Base-by-base conservation (phyloP, 495 filamentous ascomycete species). In the Bathelium albidoporum region DNA sequence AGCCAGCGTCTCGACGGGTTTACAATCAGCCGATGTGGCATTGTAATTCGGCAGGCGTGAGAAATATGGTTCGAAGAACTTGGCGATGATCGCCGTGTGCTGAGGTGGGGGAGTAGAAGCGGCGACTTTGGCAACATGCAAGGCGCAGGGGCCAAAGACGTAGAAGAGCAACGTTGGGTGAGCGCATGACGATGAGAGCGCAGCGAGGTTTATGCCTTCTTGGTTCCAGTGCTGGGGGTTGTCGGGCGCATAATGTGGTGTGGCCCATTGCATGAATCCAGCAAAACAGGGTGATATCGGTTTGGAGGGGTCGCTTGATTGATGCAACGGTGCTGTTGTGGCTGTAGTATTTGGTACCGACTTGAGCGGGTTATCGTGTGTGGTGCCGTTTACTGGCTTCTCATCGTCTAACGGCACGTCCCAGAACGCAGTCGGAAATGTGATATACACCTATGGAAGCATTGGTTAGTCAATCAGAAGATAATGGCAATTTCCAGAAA, bases 161-260 rank as follows among this genome's bases (percentile, higher is more conserved):
- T 98, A 98, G 80, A 95, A 98, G 28, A 98, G 82, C 22, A 98
- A 80, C 1, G 91, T 96, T 14, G 94, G 89, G 34, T 96, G 92
- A 3, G 86, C 80, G 67, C 75, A 81, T 0, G 77, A 69, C 0
- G 68, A 64, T 0, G 83, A 80, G 22, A 96, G 79, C 2, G 87
- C 82, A 49, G 87, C 83, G 34, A 98, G 78, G 62, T 92, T 91
- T 64, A 96, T 77, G 66, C 81, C 79, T 76, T 94, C 88, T 75
- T 91, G 88, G 67, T 85, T 86, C 90, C 90, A 95, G 14, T 76
- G 68, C 11, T 77, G 28, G 1, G 87, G 85, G 69, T 92, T 91
- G 20, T 79, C 72, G 59, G 76, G 64, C 2, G 86, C 82, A 66
- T 89, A 86, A 0, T 62, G 67, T 0, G 90, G 90, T 0, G 82